A percentile compares a stretch with the other conserved stretches of the same genome.
Evolutionary conservation across 805 yeast species (phyloP).

Genomic region (Starmerella ratchasimensis): DNA sequence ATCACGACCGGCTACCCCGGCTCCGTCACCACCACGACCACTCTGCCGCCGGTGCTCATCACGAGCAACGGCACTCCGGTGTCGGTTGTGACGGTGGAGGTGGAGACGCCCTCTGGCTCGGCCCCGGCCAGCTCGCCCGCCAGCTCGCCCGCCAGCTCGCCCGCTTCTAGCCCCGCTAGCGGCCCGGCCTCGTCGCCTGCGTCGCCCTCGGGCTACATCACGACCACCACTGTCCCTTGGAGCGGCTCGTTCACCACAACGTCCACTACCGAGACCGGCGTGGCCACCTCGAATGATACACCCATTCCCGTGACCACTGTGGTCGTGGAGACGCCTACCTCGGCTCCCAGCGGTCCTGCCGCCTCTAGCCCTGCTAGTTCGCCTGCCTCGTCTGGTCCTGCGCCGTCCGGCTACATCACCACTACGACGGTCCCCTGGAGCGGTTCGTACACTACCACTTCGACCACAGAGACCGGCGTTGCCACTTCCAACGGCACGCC

Average conservation of each 20-base stretch:
- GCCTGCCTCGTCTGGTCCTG: not conserved
- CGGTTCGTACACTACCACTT: not conserved
- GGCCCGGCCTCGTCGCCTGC: not conserved
- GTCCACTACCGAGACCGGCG: not conserved
- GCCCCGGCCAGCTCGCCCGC: too few relatives aligned
- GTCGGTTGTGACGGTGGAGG: not conserved
- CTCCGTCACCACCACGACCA: not conserved
- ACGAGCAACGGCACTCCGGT: not conserved
- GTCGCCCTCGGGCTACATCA: not conserved
- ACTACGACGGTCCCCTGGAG: conserved; percentile 1
- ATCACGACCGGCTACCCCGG: not conserved
- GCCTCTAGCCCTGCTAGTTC: not conserved
- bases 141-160: not conserved
- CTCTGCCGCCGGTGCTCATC: not conserved
- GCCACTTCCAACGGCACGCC: not conserved
- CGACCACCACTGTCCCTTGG: not conserved
- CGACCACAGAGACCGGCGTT: not conserved
- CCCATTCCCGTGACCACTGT: not conserved
- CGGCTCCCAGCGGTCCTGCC: too few relatives aligned
- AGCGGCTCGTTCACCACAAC: not conserved
- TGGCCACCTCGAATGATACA: not conserved
- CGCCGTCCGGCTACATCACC: not conserved
- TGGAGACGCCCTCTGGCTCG: not conserved
- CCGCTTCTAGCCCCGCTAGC: not conserved
- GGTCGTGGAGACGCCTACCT: not conserved